Base-by-base conservation (phyloP, 495 filamentous ascomycete species). In the Chaetomium fimeti region DNA sequence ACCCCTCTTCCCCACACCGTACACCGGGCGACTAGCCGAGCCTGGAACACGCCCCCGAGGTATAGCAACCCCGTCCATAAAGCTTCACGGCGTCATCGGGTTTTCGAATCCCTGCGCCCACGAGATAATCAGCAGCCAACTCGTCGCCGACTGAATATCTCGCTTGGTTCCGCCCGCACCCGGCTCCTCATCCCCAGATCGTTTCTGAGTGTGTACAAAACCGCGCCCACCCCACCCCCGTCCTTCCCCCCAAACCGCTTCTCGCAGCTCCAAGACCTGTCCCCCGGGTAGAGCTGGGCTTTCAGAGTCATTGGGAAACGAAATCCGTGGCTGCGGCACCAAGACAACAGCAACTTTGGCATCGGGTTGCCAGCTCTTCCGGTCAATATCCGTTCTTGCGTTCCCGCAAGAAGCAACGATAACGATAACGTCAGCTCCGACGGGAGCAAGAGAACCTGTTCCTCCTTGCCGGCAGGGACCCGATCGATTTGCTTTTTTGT, bases 131-230 rank as follows among this genome's bases (percentile, higher is more conserved):
- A 53, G 43, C 28, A 67, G 32, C 32, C 6, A 36, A 22, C 53
- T 15, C 25, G 54, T 45, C 49, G 51, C 60, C 61, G 36, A 25
- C n/a, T 9, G 55, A 9, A 9, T 20, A 47, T 18, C 5, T 63
- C 47, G 67, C 60, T 28, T 64, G 60, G 53, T 64, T 56, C 58
- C 49, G 45, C 59, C 59, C 24, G 15, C 36, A 47, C 57, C 13
- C 32, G 6, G 8, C 36, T 55, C 32, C 36, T 60, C 60, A 20
- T 43, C 29, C 49, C 32, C 59, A 52, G 53, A 59, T 62, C 52
- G 49, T 48, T 52, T 57, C 28, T 27, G 60, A 61, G 57, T 58
- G 65, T 59, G 59, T 69, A 73, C 69, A 71, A 71, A 73, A 73
- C 58, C 65, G 61, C 67, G 47, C 68, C 59, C 47, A 38, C 56